Base-by-base conservation (phyloP, 1,284 basidiomycete species). In the Moesziomyces sp. region DNA sequence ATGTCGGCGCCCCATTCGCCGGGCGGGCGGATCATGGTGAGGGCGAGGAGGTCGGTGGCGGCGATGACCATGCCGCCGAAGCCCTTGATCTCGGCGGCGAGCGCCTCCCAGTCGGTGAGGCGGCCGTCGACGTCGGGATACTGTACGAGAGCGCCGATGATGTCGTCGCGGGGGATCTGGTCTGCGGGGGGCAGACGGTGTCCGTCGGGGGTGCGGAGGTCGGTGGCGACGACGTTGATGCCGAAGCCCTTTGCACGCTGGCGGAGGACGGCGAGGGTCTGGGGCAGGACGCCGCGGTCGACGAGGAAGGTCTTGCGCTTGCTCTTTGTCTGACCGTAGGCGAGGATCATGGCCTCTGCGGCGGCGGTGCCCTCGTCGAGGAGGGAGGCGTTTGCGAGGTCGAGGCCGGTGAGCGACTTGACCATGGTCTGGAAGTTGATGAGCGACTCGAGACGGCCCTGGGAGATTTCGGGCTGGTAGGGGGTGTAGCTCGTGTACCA, bases 401-500 rank as follows among this genome's bases (percentile, higher is more conserved):
- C 92, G 88, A 99, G 94, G 13, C 91, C 89, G 11, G 96, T 97
- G 79, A 99, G 87, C 40, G 94, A 97, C 87, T 91, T 93, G 77
- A 96, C 89, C 91, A 99, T 94, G 3, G 94, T 94, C 86, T 99
- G 96, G 84, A 90, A 99, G 86, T 99, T 99, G 83, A 99, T 89
- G 50, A 99, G 89, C 6, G 94, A 97, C 85, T 99, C 96, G 58
- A 99, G 88, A 66, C 96, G 94, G 19, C 77, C 93, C 88, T 96
- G 93, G 19, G 94, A 90, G 82, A 96, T 92, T 86, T 97, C 93
- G 8, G 93, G 92, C 84, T 96, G 93, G 65, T 83, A 88, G 1
- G 96, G 95, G 3, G 94, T 97, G 85, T 98, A 98, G 52, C 93
- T 93, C 3, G 95, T 98, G 86, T 98, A 98, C 96, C 96, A 99